These are phyloP conservation scores for Nothophytophthora sp. DNA, from an alignment of 352 stramenopile species.

Conservation along the genomic window DNA sequence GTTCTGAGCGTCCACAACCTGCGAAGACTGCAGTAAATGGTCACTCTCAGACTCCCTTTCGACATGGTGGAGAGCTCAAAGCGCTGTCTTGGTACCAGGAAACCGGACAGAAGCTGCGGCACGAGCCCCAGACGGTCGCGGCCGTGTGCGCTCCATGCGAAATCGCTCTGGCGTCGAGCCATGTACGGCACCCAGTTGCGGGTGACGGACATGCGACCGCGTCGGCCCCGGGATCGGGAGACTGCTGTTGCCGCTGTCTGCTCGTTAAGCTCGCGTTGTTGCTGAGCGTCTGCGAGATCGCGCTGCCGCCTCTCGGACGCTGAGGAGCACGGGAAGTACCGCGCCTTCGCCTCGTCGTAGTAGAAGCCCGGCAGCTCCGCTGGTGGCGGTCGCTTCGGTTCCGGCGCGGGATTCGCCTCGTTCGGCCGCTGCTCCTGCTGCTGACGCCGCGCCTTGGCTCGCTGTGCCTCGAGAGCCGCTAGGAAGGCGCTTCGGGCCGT, in stretches of 20 bases:
- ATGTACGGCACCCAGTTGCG: constrained; percentile 33
- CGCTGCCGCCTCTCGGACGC: constrained; percentile 12
- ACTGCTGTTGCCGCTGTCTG: constrained; percentile 20
- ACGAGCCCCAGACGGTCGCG: constrained; percentile 27
- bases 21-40: constrained; percentile 21
- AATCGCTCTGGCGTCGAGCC: constrained; percentile 33
- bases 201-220: constrained; percentile 3
- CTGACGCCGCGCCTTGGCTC: constrained; percentile 41
- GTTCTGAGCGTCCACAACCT: constrained; percentile 26
- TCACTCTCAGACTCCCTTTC: too few relatives aligned
- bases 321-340: constrained; percentile 50
- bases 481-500: constrained; percentile 45
- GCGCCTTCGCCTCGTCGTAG: constrained; percentile 48
- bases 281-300: constrained; percentile 12
- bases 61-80: too few relatives aligned
- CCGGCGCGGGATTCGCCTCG: background rate
- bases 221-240: constrained; percentile 7
- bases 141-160: constrained; percentile 24
- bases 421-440: too few relatives aligned
- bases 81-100: constrained; percentile 27
- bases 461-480: constrained; percentile 58
- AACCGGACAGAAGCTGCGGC: constrained; percentile 23
- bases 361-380: constrained; percentile 53
- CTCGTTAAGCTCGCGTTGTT: constrained; percentile 18
- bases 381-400: constrained; percentile 1